A percentile compares a stretch with the other conserved stretches of the same genome.
These are phyloP conservation scores for Salix exigua DNA, from an alignment of 345 rosid genomes.

Conservation along the genomic window DNA sequence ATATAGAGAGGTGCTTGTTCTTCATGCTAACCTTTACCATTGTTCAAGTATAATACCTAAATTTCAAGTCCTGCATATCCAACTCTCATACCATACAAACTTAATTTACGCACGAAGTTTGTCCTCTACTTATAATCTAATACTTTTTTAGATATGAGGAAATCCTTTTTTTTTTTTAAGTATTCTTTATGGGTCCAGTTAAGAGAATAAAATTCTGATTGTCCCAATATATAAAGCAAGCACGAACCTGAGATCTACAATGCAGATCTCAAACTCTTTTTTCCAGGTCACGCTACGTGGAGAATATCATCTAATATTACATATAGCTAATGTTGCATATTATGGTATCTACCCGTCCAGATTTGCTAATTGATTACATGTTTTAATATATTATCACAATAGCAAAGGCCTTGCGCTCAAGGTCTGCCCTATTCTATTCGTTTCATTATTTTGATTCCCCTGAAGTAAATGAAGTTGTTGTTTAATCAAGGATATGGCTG, in stretches of 20 bases:
- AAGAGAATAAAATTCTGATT: too few species aligned
- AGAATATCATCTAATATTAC: too few species aligned
- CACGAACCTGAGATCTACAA: fast-evolving
- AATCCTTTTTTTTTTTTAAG: fast-evolving
- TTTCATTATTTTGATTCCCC: not conserved
- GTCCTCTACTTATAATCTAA: too few species aligned
- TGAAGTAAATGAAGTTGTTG: not conserved
- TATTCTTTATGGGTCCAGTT: fast-evolving
- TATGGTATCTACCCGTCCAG: not conserved
- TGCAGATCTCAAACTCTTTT: too few species aligned
- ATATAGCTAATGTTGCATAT: not conserved
- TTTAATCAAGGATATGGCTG: not conserved
- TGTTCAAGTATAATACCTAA: too few species aligned
- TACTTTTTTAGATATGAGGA: too few species aligned
- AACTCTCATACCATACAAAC: too few species aligned
- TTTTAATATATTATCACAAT: not conserved
- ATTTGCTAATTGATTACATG: not conserved
- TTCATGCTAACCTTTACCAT: too few species aligned
- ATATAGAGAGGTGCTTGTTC: too few species aligned
- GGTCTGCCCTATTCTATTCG: not conserved
- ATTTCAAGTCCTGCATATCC: too few species aligned
- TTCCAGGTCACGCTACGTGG: fast-evolving
- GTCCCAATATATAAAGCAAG: too few species aligned
- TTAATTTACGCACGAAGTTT: too few species aligned
- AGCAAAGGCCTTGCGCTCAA: not conserved